Evolutionary conservation across 305 asterid species (phyloP).

Genomic region (Solanum hybrid): DNA sequence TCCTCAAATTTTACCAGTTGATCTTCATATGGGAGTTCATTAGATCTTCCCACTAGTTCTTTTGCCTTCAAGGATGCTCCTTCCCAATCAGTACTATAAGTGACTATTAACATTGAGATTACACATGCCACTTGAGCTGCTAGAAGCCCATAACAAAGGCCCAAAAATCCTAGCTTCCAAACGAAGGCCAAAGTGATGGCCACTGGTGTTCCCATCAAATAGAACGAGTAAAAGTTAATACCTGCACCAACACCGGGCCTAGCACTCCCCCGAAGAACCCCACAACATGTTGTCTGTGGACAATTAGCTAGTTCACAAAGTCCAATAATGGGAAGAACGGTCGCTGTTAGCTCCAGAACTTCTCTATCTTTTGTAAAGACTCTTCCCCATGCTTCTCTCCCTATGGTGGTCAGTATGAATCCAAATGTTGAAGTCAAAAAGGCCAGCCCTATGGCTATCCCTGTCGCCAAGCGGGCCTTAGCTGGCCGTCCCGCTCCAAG

Average conservation of each 20-base stretch:
- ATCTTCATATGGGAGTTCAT: constrained; percentile 28
- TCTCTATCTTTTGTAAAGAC: constrained; percentile 57
- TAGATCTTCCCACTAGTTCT: constrained; percentile 50
- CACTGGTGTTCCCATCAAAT: constrained; percentile 76
- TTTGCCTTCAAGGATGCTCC: constrained; percentile 54
- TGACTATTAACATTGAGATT: constrained; percentile 48
- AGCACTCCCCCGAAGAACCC: constrained; percentile 83
- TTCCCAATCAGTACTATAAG: constrained; percentile 68
- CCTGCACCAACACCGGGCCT: constrained; percentile 66
- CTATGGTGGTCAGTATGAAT: constrained; percentile 51
- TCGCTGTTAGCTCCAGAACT: constrained; percentile 50
- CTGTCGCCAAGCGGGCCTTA: constrained; percentile 58
- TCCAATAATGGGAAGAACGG: constrained; percentile 68
- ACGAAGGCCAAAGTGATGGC: constrained; percentile 59
- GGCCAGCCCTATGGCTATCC: constrained; percentile 54
- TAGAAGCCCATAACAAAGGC: constrained; percentile 84
- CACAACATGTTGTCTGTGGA: constrained; percentile 84
- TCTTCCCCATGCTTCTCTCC: constrained; percentile 63
- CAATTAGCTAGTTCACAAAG: constrained; percentile 86
- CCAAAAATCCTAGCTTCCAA: constrained; percentile 56
- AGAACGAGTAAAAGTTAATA: constrained; percentile 73
- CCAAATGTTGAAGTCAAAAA: constrained; percentile 53
- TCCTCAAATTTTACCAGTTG: constrained; percentile 37
- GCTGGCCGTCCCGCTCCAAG: constrained; percentile 78
- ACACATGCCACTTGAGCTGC: constrained; percentile 77